phyloP scores from a whole-genome alignment of 352 stramenopile genomes.

The Phytophthora rubi region DNA sequence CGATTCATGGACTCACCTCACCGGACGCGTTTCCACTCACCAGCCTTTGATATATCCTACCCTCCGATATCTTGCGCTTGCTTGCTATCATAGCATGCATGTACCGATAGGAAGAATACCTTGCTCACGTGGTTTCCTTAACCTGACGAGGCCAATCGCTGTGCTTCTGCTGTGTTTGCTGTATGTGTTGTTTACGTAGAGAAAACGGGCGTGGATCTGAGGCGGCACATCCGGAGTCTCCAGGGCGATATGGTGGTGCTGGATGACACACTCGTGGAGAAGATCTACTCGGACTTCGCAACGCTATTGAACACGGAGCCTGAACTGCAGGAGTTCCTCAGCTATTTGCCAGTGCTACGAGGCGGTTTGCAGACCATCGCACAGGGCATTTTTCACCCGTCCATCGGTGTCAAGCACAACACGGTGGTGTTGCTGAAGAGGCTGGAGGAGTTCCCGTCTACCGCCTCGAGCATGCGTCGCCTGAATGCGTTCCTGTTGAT shows the following conservation, averaged over 20 bases:
- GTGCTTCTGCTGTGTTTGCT: conserved; percentile 33
- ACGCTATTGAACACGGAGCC: conserved; percentile 72
- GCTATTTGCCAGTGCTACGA: conserved; percentile 76
- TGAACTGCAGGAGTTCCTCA: conserved; percentile 87
- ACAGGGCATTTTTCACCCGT: conserved; percentile 87
- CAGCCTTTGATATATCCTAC: conserved; percentile 90
- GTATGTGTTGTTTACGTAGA: conserved; percentile 66
- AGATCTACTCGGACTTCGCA: conserved; percentile 85
- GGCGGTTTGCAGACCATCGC: conserved; percentile 83
- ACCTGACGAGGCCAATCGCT: conserved; percentile 34
- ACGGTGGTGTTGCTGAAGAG: conserved; percentile 87
- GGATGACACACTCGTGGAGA: conserved; percentile 81
- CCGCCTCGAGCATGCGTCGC: conserved; percentile 63
- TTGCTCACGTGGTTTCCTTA: conserved; percentile 49
- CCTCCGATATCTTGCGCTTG: conserved; percentile 45
- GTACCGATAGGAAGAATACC: conserved; percentile 17
- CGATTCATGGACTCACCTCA: conserved; percentile 67
- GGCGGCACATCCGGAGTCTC: conserved; percentile 80
- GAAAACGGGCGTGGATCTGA: conserved; percentile 81
- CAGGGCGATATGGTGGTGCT: conserved; percentile 77
- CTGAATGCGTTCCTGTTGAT: conserved; percentile 87
- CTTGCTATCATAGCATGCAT: conserved; percentile 46
- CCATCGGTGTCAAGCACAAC: conserved; percentile 90
- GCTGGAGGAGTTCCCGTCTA: conserved; percentile 83
- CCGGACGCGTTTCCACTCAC: conserved; percentile 50